Evolutionary conservation across 2,329 filamentous ascomycete genomes (phyloP).

Genomic region (Aspergillus ibericus): DNA sequence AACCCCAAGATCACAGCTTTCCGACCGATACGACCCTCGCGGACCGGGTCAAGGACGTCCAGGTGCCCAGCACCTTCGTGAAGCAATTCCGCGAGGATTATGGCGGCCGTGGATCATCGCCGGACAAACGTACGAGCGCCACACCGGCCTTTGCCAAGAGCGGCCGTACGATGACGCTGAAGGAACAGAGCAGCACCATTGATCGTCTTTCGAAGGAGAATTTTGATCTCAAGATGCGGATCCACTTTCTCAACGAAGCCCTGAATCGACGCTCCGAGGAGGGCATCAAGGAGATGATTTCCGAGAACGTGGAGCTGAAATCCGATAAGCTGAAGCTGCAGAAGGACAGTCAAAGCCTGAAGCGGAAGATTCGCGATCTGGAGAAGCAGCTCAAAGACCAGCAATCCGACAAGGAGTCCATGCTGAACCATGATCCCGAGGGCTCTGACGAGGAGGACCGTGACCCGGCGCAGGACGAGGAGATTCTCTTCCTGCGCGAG

Average conservation of each 20-base stretch:
- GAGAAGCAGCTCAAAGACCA: slow-evolving; percentile 72
- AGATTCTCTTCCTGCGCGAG: slow-evolving; percentile 80
- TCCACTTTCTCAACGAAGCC: slow-evolving; percentile 93
- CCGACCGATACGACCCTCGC: slow-evolving; percentile 87
- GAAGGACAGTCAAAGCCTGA: slow-evolving; percentile 83
- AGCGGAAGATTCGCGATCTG: slow-evolving; percentile 78
- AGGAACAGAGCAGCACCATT: slow-evolving; percentile 96
- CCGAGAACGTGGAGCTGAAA: slow-evolving; percentile 93
- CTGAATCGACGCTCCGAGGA: slow-evolving; percentile 92
- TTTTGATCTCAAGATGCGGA: slow-evolving; percentile 94
- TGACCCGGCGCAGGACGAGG: slow-evolving; percentile 67
- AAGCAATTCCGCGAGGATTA: slow-evolving; percentile 78
- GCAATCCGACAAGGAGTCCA: slow-evolving; percentile 46
- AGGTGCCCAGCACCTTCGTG: slow-evolving; percentile 84
- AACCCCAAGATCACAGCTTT: slow-evolving; percentile 56
- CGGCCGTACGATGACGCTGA: slow-evolving; percentile 78
- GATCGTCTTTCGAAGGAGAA: slow-evolving; percentile 97
- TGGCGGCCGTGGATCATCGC: slow-evolving; percentile 56
- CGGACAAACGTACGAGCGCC: slow-evolving; percentile 58
- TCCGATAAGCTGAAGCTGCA: slow-evolving; percentile 85
- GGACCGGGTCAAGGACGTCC: slow-evolving; percentile 83
- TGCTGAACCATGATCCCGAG: slow-evolving; percentile 43
- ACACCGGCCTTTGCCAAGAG: slow-evolving; percentile 54
- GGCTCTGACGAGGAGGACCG: slow-evolving; percentile 50
- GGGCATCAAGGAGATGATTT: slow-evolving; percentile 96